Evolutionary conservation across 2,329 filamentous ascomycete genomes (phyloP).

Genomic region (Dendrostoma leiphaemia): DNA sequence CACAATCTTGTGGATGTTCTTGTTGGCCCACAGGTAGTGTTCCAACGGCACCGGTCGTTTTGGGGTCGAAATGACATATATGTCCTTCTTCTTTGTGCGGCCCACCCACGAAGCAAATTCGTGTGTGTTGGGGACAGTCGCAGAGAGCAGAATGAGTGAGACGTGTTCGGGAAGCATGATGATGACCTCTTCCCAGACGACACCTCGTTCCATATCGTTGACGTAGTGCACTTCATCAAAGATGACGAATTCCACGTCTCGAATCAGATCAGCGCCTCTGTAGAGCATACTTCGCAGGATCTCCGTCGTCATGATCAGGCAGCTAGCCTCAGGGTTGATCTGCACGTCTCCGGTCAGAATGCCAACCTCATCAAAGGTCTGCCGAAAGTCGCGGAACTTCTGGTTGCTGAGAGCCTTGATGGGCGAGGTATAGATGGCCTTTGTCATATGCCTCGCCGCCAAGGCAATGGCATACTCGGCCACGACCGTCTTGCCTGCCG

Average conservation of each 20-base stretch:
- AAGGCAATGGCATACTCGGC: constrained; percentile 97
- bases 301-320: constrained; percentile 98
- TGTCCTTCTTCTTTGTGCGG: constrained; percentile 96
- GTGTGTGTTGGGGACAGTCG: constrained; percentile 94
- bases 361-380: constrained; percentile 90
- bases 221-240: constrained; percentile 99
- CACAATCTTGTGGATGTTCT: constrained; percentile 91
- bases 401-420: constrained; percentile 99
- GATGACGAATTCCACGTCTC: constrained; percentile 97
- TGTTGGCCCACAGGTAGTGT: constrained; percentile 94
- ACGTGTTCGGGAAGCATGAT: constrained; percentile 99
- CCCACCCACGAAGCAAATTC: constrained; percentile 99
- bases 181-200: constrained; percentile 99
- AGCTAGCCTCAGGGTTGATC: constrained; percentile 95
- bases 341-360: constrained; percentile 97
- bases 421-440: constrained; percentile 97
- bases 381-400: constrained; percentile 93
- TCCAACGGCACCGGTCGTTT: constrained; percentile 94
- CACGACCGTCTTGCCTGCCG: constrained; percentile 95
- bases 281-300: constrained; percentile 98
- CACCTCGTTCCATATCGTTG: constrained; percentile 91
- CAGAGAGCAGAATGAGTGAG: constrained; percentile 89
- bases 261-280: constrained; percentile 88
- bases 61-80: constrained; percentile 96
- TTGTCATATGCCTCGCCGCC: constrained; percentile 98